phyloP scores from a whole-genome alignment of 139 green algal genomes.

The Chlamydomonas schloesseri region DNA sequence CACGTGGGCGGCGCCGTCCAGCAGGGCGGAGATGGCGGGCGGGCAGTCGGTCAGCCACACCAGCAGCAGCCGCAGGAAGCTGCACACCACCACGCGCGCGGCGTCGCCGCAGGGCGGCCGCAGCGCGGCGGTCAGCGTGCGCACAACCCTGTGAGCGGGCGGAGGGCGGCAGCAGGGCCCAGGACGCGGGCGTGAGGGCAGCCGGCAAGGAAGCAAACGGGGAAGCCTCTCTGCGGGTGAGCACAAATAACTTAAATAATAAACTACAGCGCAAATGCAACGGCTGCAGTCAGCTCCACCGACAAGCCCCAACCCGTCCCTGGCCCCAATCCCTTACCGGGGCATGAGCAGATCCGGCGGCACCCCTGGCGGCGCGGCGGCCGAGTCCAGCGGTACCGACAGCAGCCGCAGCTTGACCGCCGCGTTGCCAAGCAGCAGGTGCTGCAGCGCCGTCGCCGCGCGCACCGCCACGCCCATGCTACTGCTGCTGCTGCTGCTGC shows the following conservation, averaged over 20 bases:
- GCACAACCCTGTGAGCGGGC: neutral
- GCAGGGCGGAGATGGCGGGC: constrained; percentile 61
- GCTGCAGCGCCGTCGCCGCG: constrained; percentile 58
- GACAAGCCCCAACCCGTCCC: neutral
- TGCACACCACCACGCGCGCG: constrained; percentile 47
- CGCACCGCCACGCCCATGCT: constrained; percentile 19
- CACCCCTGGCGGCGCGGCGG: neutral
- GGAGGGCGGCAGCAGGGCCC: neutral
- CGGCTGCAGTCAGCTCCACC: no score
- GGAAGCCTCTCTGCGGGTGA: no score
- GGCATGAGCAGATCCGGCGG: constrained; percentile 52
- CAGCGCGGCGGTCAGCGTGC: constrained; percentile 14
- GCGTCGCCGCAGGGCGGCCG: constrained; percentile 21
- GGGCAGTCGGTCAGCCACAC: constrained; percentile 78
- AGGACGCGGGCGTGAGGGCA: no score
- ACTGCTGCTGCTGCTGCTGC: neutral
- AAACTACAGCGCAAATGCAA: no score
- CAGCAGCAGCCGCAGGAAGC: constrained; percentile 73
- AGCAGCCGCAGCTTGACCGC: constrained; percentile 58
- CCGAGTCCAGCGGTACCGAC: constrained; percentile 42
- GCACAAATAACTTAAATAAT: no score
- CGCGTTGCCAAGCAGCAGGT: constrained; percentile 61
- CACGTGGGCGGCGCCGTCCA: constrained; percentile 60
- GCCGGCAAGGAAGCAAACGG: neutral
- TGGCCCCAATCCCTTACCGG: constrained; percentile 11